Conservation (phyloP, 1,284 basidiomycete species). For the Ceratobasidium sp. region DNA sequence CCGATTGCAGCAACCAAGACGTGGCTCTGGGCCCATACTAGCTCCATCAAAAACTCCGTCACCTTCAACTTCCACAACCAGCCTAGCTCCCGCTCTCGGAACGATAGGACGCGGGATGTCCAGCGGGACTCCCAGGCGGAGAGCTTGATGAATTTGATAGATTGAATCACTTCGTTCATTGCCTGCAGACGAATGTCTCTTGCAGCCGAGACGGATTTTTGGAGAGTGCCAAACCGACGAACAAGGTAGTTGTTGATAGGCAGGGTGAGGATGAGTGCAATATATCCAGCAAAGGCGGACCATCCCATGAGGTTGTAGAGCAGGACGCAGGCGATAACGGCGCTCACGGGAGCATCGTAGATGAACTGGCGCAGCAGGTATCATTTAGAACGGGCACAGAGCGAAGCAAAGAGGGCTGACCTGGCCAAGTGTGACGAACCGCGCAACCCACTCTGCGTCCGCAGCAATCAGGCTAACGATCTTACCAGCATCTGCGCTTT, state of each 20-base stretch:
- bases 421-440: background rate
- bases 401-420: background rate
- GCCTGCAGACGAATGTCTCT: constrained; percentile 32
- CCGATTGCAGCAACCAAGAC: constrained; percentile 41
- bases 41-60: background rate
- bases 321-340: constrained; percentile 27
- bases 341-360: constrained; percentile 40
- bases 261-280: constrained; percentile 36
- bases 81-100: constrained; percentile 36
- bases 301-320: constrained; percentile 47
- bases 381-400: constrained; percentile 1
- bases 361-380: constrained; percentile 65
- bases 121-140: constrained; percentile 47
- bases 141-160: constrained; percentile 48
- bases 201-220: constrained; percentile 10
- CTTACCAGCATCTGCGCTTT: background rate
- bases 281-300: constrained; percentile 46
- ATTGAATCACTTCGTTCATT: constrained; percentile 47
- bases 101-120: constrained; percentile 28
- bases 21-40: constrained; percentile 43
- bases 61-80: constrained; percentile 35
- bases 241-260: constrained; percentile 45
- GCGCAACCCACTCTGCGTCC: constrained; percentile 39
- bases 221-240: constrained; percentile 58
- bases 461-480: constrained; percentile 38